phyloP scores from a whole-genome alignment of 768 basidiomycete genomes.

The Exsudoporus frostii region DNA sequence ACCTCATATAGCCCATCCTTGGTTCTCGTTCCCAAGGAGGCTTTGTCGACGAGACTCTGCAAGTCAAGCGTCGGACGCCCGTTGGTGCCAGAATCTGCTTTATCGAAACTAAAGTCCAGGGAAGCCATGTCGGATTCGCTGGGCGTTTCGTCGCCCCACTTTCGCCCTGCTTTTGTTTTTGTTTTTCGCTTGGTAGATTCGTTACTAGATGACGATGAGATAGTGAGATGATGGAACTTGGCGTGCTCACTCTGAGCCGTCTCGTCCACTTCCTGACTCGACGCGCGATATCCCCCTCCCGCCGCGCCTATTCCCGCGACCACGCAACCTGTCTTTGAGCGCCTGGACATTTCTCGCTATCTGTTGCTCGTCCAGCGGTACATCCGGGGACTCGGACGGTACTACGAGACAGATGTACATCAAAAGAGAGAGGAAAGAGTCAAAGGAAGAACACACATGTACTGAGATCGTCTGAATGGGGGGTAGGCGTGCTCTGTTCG shows the following conservation, averaged over 20 bases:
- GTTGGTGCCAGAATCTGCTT: conserved; percentile 35
- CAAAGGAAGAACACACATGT: conserved; percentile 41
- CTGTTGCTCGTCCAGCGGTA: conserved; percentile 75
- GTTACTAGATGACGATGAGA: conserved; percentile 48
- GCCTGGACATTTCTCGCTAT: conserved; percentile 92
- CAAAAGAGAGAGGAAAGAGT: neutral
- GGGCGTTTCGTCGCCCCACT: conserved; percentile 85
- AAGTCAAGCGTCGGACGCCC: conserved; percentile 45
- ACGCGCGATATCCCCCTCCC: conserved; percentile 47
- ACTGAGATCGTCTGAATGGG: conserved; percentile 56
- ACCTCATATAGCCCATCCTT: conserved; percentile 73
- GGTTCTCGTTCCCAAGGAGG: conserved; percentile 74
- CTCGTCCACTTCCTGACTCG: conserved; percentile 53
- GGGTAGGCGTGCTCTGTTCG: conserved; percentile 37
- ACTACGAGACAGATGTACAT: conserved; percentile 27
- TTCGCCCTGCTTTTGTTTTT: conserved; percentile 74
- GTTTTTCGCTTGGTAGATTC: conserved; percentile 57
- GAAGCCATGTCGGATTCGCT: conserved; percentile 90
- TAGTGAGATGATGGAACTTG: neutral
- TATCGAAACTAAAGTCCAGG: conserved; percentile 80
- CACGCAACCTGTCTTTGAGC: conserved; percentile 80
- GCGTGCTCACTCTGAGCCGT: conserved; percentile 70
- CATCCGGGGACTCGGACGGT: conserved; percentile 47
- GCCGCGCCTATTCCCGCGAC: conserved; percentile 61
- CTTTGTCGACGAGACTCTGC: conserved; percentile 59